These are phyloP conservation scores for Arachis hypogaea DNA, from an alignment of 306 rosid genomes.

Conservation along the genomic window DNA sequence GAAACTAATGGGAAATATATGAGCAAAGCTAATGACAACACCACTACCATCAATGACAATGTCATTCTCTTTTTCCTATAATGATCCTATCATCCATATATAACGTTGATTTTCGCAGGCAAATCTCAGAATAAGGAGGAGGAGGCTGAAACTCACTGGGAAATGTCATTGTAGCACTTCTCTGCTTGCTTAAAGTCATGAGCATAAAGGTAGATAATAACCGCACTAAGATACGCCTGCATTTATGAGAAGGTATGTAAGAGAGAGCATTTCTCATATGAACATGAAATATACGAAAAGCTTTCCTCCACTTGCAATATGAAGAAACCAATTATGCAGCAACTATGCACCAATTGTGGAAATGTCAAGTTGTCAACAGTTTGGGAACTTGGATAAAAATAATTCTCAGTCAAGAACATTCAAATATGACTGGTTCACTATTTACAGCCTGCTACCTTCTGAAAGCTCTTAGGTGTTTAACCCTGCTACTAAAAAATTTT, in stretches of 20 bases:
- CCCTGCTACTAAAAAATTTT: background rate
- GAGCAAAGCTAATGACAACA: conserved; percentile 16
- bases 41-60: background rate
- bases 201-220: conserved; percentile 79
- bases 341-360: background rate
- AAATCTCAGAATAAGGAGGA: conserved; percentile 20
- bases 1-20: conserved; percentile 26
- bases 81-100: conserved; percentile 29
- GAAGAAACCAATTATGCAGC: conserved; percentile 15
- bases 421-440: background rate
- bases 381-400: background rate
- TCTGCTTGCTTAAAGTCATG: conserved; percentile 91
- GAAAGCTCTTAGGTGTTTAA: background rate
- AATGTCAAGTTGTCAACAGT: conserved; percentile 16
- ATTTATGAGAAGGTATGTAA: conserved; percentile 32
- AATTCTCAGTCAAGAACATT: conserved; percentile 1
- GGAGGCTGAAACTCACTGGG: conserved; percentile 66
- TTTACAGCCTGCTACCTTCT: background rate
- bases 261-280: conserved; percentile 15
- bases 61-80: conserved; percentile 1
- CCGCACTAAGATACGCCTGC: conserved; percentile 95
- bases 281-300: background rate
- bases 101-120: conserved; percentile 10
- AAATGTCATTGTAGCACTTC: conserved; percentile 91
- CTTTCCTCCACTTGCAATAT: background rate